These are phyloP conservation scores for Macadamia integrifolia DNA, from an alignment of 164 flowering plant species.

Conservation along the genomic window DNA sequence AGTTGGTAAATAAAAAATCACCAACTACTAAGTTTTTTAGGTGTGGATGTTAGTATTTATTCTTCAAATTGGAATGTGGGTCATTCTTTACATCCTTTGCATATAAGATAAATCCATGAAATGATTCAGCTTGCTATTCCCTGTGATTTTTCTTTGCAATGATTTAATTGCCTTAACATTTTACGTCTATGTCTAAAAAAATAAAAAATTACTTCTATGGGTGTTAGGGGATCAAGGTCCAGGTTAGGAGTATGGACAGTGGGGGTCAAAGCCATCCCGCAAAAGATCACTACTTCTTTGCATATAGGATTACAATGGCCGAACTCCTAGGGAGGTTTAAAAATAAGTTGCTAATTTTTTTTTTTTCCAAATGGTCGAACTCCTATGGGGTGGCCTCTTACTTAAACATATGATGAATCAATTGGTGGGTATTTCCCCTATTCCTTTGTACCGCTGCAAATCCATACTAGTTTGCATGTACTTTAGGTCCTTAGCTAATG, in stretches of 20 bases:
- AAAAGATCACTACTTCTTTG: conserved; percentile 76
- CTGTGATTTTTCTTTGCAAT: neutral
- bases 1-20: too few species aligned
- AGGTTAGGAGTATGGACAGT: conserved; percentile 86
- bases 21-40: too few species aligned
- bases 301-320: conserved; percentile 64
- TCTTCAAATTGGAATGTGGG: neutral
- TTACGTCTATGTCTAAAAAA: neutral
- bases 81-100: neutral
- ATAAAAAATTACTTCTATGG: neutral
- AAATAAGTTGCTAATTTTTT: too few species aligned
- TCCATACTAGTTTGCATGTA: too few species aligned
- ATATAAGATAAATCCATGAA: neutral
- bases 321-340: too few species aligned
- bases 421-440: too few species aligned
- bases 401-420: too few species aligned
- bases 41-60: neutral
- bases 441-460: too few species aligned
- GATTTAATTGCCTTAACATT: neutral
- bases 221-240: conserved; percentile 77
- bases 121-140: neutral
- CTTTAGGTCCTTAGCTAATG: too few species aligned
- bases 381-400: too few species aligned
- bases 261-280: conserved; percentile 84
- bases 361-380: too few species aligned